A percentile compares a stretch with the other conserved stretches of the same genome.
These are phyloP conservation scores for Xanthoparmelia taractica DNA, from an alignment of 495 filamentous ascomycete species.

Conservation along the genomic window DNA sequence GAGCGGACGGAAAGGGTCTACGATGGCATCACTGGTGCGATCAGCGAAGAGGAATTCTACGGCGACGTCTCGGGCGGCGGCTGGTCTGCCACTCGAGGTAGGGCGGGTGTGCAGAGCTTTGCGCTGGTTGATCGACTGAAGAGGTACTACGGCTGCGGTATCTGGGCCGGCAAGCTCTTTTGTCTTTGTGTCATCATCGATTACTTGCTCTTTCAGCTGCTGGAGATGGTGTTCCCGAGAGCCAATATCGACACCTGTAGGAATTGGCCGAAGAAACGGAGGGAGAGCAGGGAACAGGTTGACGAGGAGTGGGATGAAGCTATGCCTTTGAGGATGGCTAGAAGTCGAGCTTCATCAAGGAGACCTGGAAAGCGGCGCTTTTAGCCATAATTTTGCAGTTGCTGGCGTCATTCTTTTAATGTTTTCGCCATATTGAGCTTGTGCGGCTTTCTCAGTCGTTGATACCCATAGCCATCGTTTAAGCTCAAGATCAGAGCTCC, in stretches of 20 bases:
- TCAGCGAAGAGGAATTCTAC: slow-evolving; percentile 81
- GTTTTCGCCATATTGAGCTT: no score
- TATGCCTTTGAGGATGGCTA: slow-evolving; percentile 7
- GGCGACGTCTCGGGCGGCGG: slow-evolving; percentile 58
- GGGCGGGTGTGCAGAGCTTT: slow-evolving; percentile 70
- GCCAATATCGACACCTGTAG: slow-evolving; percentile 78
- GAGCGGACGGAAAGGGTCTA: slow-evolving; percentile 90
- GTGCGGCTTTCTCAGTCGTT: neutral
- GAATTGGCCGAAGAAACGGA: slow-evolving; percentile 76
- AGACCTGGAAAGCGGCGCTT: slow-evolving; percentile 9
- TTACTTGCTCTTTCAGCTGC: slow-evolving; percentile 75
- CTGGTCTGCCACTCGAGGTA: slow-evolving; percentile 62
- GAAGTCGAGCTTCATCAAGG: slow-evolving; percentile 13
- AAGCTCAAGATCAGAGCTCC: neutral
- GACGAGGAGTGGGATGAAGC: slow-evolving; percentile 15
- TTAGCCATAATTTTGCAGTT: neutral
- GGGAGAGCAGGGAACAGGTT: neutral
- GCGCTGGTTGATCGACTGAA: slow-evolving; percentile 91
- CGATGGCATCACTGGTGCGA: slow-evolving; percentile 75
- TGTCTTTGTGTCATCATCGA: slow-evolving; percentile 91
- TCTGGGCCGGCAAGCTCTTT: slow-evolving; percentile 97
- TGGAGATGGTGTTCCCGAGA: slow-evolving; percentile 81
- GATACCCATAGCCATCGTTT: slow-evolving; percentile 6
- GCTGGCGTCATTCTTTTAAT: neutral
- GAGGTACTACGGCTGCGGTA: slow-evolving; percentile 97